Conservation (phyloP, 2,329 filamentous ascomycete genomes). For the Fusarium nygamai region DNA sequence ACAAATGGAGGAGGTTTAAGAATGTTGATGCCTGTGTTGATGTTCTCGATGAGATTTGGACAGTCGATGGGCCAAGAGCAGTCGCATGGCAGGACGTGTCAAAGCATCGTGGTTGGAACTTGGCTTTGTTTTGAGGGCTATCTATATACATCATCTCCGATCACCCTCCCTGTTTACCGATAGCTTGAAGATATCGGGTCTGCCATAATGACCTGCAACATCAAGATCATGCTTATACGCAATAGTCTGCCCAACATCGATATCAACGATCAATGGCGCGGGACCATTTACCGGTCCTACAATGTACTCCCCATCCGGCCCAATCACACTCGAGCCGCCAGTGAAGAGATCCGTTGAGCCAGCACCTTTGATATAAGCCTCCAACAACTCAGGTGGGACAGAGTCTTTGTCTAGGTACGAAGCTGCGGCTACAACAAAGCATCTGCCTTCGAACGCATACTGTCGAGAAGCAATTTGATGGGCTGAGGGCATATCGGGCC, state of each 20-base stretch:
- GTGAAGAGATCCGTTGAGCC: background rate
- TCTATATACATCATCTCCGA: background rate
- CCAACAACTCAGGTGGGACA: background rate
- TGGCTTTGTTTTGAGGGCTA: background rate
- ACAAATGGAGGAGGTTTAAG: background rate
- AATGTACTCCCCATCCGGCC: background rate
- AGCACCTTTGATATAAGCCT: background rate
- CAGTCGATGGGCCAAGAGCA: background rate
- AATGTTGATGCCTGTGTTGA: background rate
- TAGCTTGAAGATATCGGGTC: background rate
- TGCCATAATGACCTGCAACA: background rate
- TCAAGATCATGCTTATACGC: background rate
- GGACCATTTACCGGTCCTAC: background rate
- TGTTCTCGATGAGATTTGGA: fast-evolving
- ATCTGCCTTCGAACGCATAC: background rate
- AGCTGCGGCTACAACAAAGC: background rate
- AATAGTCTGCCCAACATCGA: background rate
- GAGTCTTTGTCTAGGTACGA: background rate
- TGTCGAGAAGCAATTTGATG: background rate
- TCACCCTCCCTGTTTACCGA: background rate
- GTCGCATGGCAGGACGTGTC: background rate
- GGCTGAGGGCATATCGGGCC: background rate
- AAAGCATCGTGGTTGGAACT: background rate
- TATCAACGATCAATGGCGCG: background rate
- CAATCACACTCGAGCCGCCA: background rate